phyloP scores from a whole-genome alignment of 169 alveolate species.

The Eimeria praecox region DNA sequence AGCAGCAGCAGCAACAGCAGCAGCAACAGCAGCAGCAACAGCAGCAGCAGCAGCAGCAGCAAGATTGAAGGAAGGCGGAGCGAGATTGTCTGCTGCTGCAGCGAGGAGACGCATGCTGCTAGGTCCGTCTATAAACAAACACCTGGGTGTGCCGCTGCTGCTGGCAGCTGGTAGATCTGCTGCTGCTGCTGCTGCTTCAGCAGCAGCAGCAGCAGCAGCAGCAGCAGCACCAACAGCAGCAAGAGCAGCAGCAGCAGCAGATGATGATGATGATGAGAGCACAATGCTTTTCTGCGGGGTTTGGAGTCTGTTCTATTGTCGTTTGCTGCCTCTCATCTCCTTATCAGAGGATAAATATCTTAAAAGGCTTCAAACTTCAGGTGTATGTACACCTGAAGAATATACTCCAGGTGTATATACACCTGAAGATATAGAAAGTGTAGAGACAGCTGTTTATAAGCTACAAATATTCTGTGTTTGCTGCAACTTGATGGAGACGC shows the following conservation, averaged over 20 bases:
- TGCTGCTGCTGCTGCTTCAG: slow-evolving; percentile 47
- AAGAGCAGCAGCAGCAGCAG: slow-evolving; percentile 54
- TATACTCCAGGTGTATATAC: not conserved
- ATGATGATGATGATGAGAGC: not conserved
- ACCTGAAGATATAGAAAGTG: not conserved
- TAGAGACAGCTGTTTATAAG: slow-evolving; percentile 6
- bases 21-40: too few species aligned
- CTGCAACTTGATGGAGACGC: slow-evolving; percentile 30
- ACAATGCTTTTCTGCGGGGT: not conserved
- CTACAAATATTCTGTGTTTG: too few species aligned
- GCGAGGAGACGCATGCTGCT: not conserved
- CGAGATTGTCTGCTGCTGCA: too few species aligned
- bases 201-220: slow-evolving; percentile 48
- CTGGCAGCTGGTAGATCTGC: not conserved
- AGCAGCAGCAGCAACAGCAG: too few species aligned
- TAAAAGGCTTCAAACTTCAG: not conserved
- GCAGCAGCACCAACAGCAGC: not conserved
- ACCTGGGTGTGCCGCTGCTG: slow-evolving; percentile 23
- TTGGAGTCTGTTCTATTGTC: slow-evolving; percentile 26
- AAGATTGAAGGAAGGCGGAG: too few species aligned
- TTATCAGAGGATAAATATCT: not conserved
- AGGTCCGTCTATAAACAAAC: slow-evolving; percentile 6
- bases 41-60: too few species aligned
- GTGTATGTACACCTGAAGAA: not conserved
- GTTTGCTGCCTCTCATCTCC: not conserved